Conservation (phyloP, 352 stramenopile species). For the Pythium dissotocum region DNA sequence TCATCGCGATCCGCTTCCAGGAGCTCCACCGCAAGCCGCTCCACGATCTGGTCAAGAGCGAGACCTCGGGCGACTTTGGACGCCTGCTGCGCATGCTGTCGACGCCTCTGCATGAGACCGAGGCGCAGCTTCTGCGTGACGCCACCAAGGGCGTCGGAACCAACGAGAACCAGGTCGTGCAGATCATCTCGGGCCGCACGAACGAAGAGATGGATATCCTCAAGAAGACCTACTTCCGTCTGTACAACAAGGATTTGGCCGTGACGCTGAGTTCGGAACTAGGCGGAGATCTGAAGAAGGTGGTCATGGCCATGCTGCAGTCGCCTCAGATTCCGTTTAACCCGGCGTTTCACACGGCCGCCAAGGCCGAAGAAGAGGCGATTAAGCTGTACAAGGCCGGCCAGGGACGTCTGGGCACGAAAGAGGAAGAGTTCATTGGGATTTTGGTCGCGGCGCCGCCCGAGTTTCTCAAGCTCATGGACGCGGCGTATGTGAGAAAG, state of each 20-base stretch:
- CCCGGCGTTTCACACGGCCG: conserved; percentile 57
- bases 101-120: conserved; percentile 63
- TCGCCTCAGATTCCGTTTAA: conserved; percentile 54
- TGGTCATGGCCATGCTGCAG: conserved; percentile 72
- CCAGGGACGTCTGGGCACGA: conserved; percentile 71
- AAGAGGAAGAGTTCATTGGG: conserved; percentile 72
- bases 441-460: conserved; percentile 56
- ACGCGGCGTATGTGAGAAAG: conserved; percentile 73
- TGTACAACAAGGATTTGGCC: conserved; percentile 67
- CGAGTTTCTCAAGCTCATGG: conserved; percentile 65
- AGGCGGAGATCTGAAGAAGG: conserved; percentile 72
- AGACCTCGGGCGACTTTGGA: conserved; percentile 77
- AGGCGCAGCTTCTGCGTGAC: conserved; percentile 69
- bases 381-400: conserved; percentile 75
- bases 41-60: conserved; percentile 56
- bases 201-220: conserved; percentile 84
- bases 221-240: conserved; percentile 74
- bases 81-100: conserved; percentile 70
- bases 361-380: conserved; percentile 65
- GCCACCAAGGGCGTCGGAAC: conserved; percentile 75
- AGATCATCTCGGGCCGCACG: conserved; percentile 65
- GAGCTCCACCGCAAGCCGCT: conserved; percentile 66
- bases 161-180: conserved; percentile 65
- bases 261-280: conserved; percentile 69
- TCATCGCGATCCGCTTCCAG: conserved; percentile 71